Base-by-base conservation (phyloP, 768 basidiomycete species). In the Tephrocybe sp. region DNA sequence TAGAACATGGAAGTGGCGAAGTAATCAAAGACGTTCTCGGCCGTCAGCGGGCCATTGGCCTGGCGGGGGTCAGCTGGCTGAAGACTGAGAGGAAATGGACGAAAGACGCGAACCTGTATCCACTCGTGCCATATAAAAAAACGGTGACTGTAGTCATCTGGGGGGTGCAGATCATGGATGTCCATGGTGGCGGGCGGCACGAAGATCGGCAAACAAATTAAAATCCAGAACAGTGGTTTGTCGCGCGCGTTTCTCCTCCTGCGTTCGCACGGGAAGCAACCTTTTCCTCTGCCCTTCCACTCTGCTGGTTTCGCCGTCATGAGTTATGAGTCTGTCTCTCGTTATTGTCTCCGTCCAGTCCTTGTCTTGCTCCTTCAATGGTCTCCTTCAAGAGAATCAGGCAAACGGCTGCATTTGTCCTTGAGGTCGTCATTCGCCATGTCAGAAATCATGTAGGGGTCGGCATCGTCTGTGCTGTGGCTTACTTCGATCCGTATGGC, bases 51-150 rank as follows among this genome's bases (percentile, higher is more conserved):
- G 4, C 89, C 92, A 54, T 90, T 82, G 4, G 84, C 89, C 83
- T 89, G 64, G 19, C 15, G 26, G 30, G 31, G 45, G 6, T 5
- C 5, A 37, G 18, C 18, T 15, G 34, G 48, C 38, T 54, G 39
- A 37, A 38, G 47, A 24, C 34, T 34, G 21, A 21, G n/a, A 43
- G 44, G 5, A 35, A 49, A 32, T 26, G 24, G 30, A 31, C 22
- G n/a, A 26, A 28, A 41, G 21, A 16, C n/a, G 55, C 64, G 44
- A 35, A 83, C 87, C 77, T 89, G 84, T 48, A 92, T 84, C 87
- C 88, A 92, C 65, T 92, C 90, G 64, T 91, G 89, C 88, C 88
- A 92, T 56, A 90, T 91, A 70, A 91, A 92, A 69, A 89, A 91
- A 15, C 85, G 74, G 63, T 88, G 86, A 51, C 77, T 86, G 67